A percentile compares a stretch with the other conserved stretches of the same genome.
Conservation (phyloP, 2,329 filamentous ascomycete genomes). For the Sarocladium oryzae region DNA sequence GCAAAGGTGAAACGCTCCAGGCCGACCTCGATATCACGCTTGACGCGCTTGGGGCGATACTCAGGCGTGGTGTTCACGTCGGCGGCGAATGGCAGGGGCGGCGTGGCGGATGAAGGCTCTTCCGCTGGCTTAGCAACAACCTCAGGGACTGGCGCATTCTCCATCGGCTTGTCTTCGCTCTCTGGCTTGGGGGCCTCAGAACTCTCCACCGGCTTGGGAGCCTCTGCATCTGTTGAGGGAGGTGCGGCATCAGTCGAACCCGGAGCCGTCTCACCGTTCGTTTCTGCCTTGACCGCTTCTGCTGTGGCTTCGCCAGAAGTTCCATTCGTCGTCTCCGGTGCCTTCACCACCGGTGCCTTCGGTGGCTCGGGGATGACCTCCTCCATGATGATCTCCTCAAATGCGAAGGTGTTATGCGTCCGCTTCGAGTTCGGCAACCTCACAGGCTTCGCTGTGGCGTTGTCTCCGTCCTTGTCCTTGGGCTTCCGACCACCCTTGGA, state of each 20-base stretch:
- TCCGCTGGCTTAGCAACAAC: constrained; percentile 18
- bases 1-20: constrained; percentile 67
- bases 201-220: constrained; percentile 5
- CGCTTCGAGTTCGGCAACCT: constrained; percentile 68
- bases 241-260: constrained; percentile 15
- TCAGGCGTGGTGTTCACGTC: constrained; percentile 27
- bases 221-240: constrained; percentile 1
- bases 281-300: constrained; percentile 3
- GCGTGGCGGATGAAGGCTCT: constrained; percentile 9
- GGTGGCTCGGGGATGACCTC: constrained; percentile 34
- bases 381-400: constrained; percentile 60
- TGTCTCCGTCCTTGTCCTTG: constrained; percentile 52
- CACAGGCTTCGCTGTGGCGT: constrained; percentile 45
- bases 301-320: not conserved
- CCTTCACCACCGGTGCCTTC: not conserved
- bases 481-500: constrained; percentile 53
- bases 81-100: constrained; percentile 13
- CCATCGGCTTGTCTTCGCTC: constrained; percentile 12
- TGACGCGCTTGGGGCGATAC: constrained; percentile 47
- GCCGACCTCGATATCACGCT: constrained; percentile 69
- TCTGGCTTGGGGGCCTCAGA: constrained; percentile 21
- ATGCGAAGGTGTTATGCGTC: constrained; percentile 63
- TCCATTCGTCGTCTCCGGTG: not conserved
- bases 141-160: constrained; percentile 10
- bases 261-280: not conserved